A percentile compares a stretch with the other conserved stretches of the same genome.
Conservation (phyloP, 305 asterid species). For the Rubia tinctorum region DNA sequence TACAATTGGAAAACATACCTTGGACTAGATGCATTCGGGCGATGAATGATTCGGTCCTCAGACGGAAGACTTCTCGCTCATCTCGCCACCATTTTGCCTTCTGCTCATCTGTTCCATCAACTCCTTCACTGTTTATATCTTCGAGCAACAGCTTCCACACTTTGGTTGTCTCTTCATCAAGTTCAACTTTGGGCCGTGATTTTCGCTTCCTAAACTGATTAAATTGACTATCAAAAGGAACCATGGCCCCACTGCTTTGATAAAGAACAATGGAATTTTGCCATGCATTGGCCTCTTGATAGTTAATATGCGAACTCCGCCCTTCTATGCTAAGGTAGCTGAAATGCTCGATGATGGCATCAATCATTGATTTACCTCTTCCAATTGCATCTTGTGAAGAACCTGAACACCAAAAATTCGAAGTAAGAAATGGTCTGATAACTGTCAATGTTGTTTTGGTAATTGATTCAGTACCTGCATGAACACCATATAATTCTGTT, state of each 20-base stretch:
- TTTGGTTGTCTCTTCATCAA: slow-evolving; percentile 90
- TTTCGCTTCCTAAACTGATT: slow-evolving; percentile 42
- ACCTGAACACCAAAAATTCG: slow-evolving; percentile 52
- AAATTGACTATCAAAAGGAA: slow-evolving; percentile 54
- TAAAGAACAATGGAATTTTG: slow-evolving; percentile 66
- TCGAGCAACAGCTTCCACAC: slow-evolving; percentile 95
- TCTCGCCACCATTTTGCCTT: slow-evolving; percentile 95
- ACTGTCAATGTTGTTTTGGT: background rate
- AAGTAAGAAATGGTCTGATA: slow-evolving; percentile 6
- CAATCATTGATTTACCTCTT: slow-evolving; percentile 42
- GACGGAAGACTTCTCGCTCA: slow-evolving; percentile 83
- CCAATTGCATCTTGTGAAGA: slow-evolving; percentile 49
- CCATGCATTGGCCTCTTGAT: slow-evolving; percentile 33
- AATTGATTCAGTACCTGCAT: background rate
- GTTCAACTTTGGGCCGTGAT: slow-evolving; percentile 86
- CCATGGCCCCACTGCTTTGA: slow-evolving; percentile 58
- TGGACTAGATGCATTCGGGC: slow-evolving; percentile 99
- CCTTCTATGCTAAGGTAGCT: slow-evolving; percentile 53
- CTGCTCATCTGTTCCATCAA: slow-evolving; percentile 85
- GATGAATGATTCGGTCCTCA: slow-evolving; percentile 91
- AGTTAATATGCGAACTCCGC: slow-evolving; percentile 33
- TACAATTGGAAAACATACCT: slow-evolving; percentile 42
- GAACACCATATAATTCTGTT: slow-evolving; percentile 33
- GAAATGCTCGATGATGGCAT: slow-evolving; percentile 54
- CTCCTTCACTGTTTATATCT: slow-evolving; percentile 88